A percentile compares a stretch with the other conserved stretches of the same genome.
Conservation (phyloP, 257 asterid species). For the Knoxia roxburghii region DNA sequence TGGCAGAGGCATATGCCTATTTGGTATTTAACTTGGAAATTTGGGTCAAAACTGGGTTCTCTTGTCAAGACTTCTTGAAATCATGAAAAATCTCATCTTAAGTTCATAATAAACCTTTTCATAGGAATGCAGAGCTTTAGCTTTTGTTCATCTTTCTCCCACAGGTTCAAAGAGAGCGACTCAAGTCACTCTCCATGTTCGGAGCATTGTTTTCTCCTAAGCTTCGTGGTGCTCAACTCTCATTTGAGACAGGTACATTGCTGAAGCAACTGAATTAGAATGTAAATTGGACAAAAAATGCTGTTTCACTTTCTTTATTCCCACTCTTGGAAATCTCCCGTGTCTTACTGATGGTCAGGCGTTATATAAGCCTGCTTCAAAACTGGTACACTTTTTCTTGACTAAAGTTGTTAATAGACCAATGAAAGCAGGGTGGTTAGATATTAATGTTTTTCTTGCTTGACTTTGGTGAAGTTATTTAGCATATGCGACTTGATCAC, state of each 20-base stretch:
- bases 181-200: constrained; percentile 66
- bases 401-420: background rate
- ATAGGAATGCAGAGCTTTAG: background rate
- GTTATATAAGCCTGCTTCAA: background rate
- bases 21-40: background rate
- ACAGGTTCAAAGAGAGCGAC: constrained; percentile 60
- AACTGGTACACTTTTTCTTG: background rate
- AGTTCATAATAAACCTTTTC: background rate
- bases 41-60: background rate
- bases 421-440: background rate
- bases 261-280: background rate
- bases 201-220: constrained; percentile 85
- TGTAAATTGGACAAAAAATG: background rate
- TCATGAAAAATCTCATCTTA: background rate
- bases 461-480: background rate
- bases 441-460: background rate
- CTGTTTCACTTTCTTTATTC: background rate
- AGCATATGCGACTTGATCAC: background rate
- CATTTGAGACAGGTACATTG: constrained; percentile 83
- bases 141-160: background rate
- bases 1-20: background rate
- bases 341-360: background rate
- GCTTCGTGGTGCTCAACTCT: constrained; percentile 83
- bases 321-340: background rate
- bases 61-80: constrained; percentile 1